Base-by-base conservation (phyloP, 2,329 filamentous ascomycete genomes). In the Venturia pyrina region DNA sequence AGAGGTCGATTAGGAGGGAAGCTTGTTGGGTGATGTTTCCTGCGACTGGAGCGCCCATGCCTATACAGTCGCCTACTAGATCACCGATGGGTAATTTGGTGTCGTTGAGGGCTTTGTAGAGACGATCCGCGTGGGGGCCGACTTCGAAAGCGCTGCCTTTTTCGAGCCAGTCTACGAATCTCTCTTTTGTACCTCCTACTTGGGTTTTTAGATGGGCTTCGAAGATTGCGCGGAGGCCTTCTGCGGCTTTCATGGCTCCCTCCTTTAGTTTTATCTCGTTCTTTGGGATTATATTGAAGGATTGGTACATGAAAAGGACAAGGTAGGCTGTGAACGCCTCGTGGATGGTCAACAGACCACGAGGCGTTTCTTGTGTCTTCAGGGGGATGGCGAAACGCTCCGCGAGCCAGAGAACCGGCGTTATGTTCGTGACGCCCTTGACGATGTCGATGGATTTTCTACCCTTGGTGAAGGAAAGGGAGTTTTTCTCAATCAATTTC, bases 341-440 rank as follows among this genome's bases (percentile, higher is more conserved):
- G 15, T 79, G 75, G 19, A 80, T 70, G 0, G 79, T 77, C 21
- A 83, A 59, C 8, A 83, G 64, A 2, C 88, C 88, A 69, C 81
- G 83, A 2, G 85, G 83, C 63, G 85, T 83, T 13, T 84, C 78
- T 2, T 75, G 73, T 0, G 84, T 87, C 77, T 90, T 89, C 48
- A 91, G 78, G 0, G 89, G 87, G 3, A 91, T 77, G 62, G 85
- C 84, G 72, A 90, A 89, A 5, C 82, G 81, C 2, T 87, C 79
- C 0, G 83, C 85, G 50, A 89, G 78, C 70, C 84, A 90, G 70
- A 85, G 80, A 3, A 87, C 84, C 6, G 88, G 87, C 0, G 81
- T 83, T 34, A 89, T 76, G 71, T 91, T 91, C 34, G 85, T 87
- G 0, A 91, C 83, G 67, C 90, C 87, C 32, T 87, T 83, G 11